A percentile compares a stretch with the other conserved stretches of the same genome.
These are phyloP conservation scores for Cercospora sp. DNA, from an alignment of 2,329 filamentous ascomycete genomes.

Conservation along the genomic window DNA sequence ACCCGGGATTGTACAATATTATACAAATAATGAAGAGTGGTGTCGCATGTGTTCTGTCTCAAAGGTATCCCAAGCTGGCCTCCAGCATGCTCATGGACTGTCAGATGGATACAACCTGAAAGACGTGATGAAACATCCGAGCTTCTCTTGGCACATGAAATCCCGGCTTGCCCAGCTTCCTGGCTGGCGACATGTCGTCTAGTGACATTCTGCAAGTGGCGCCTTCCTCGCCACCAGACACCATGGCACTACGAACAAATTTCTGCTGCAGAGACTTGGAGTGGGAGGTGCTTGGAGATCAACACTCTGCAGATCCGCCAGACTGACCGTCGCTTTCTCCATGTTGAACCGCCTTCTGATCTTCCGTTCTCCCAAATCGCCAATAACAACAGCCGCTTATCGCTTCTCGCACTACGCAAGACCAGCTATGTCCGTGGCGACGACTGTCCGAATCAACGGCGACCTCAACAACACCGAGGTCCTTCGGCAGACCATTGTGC, in stretches of 20 bases:
- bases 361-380: neutral
- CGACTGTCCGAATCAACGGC: slow-evolving; percentile 12
- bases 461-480: slow-evolving; percentile 32
- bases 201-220: neutral
- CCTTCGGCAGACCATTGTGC: slow-evolving; percentile 20
- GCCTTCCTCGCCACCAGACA: neutral
- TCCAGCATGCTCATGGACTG: no score
- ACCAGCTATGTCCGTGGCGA: neutral
- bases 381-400: neutral
- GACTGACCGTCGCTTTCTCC: neutral
- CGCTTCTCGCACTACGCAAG: neutral
- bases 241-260: neutral
- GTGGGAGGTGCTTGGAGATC: neutral
- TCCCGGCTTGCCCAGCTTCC: neutral
- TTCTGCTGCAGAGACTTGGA: neutral
- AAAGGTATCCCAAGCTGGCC: no score
- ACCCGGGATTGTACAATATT: slow-evolving; percentile 2
- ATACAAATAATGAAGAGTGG: slow-evolving; percentile 1
- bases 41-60: neutral
- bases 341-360: neutral
- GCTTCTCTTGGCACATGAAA: neutral
- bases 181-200: neutral
- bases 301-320: neutral
- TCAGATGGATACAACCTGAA: no score
- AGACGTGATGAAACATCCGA: neutral